phyloP scores from a whole-genome alignment of 2,329 filamentous ascomycete genomes.

The Rugonectria rugulosa region DNA sequence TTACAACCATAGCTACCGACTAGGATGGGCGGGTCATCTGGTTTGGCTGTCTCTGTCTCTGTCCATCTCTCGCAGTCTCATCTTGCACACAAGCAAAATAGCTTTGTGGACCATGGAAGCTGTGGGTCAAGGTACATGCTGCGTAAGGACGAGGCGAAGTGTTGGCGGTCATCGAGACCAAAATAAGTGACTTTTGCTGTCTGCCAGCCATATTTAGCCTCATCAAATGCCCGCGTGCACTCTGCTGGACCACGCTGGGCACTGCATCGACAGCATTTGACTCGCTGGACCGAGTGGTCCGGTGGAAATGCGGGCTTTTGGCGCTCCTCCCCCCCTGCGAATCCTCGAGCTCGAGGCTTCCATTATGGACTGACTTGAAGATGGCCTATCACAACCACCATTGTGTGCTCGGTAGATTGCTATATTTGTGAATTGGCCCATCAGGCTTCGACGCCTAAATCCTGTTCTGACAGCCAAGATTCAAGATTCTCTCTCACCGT shows the following conservation, averaged over 20 bases:
- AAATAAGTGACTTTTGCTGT: slow-evolving; percentile 11
- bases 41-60: slow-evolving; percentile 1
- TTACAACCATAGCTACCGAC: too few relatives aligned
- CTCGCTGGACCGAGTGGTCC: slow-evolving; percentile 36
- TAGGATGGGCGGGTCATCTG: too few relatives aligned
- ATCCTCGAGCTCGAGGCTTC: slow-evolving; percentile 27
- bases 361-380: background rate
- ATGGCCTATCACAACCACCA: slow-evolving; percentile 9
- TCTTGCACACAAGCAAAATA: too few relatives aligned
- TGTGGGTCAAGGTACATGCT: slow-evolving; percentile 34
- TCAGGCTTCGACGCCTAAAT: slow-evolving; percentile 2
- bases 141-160: slow-evolving; percentile 3
- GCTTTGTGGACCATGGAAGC: slow-evolving; percentile 5
- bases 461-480: background rate
- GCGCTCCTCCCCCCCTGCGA: slow-evolving; percentile 24
- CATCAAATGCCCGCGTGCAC: slow-evolving; percentile 40
- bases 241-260: slow-evolving; percentile 11
- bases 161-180: slow-evolving; percentile 15
- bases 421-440: slow-evolving; percentile 11
- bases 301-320: slow-evolving; percentile 25
- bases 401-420: slow-evolving; percentile 4
- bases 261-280: slow-evolving; percentile 14
- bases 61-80: slow-evolving; percentile 10
- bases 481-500: slow-evolving; percentile 11
- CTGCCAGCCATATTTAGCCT: slow-evolving; percentile 38